Percentiles rank a stretch among this genome's conserved stretches.
Conservation (phyloP, 345 rosid genomes). For the Hypericum perforatum region DNA sequence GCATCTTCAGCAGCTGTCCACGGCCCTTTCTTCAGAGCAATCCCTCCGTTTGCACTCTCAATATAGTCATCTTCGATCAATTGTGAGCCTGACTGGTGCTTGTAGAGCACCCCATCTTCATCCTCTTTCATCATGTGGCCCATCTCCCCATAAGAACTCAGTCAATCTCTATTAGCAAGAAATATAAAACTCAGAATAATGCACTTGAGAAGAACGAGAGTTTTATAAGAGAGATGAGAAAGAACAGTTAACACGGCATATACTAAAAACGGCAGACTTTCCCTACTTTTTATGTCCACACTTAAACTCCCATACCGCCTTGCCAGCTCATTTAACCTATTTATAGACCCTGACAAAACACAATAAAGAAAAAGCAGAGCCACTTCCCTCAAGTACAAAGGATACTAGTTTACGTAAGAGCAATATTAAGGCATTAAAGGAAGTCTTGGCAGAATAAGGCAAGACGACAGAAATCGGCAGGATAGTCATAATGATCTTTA, state of each 20-base stretch:
- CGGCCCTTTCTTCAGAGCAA: constrained; percentile 82
- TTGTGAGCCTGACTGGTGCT: constrained; percentile 45
- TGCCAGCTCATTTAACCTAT: not conserved
- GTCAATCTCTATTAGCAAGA: constrained; percentile 17
- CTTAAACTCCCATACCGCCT: constrained; percentile 1
- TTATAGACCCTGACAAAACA: not conserved
- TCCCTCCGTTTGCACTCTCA: constrained; percentile 38
- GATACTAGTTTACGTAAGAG: not conserved
- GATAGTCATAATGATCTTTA: too few relatives aligned
- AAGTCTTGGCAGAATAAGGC: too few relatives aligned
- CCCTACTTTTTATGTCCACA: not conserved
- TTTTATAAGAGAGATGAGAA: constrained; percentile 10
- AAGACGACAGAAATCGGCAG: too few relatives aligned
- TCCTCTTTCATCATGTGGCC: constrained; percentile 49
- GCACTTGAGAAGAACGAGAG: constrained; percentile 16
- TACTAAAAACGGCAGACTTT: not conserved
- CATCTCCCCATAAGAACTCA: constrained; percentile 47
- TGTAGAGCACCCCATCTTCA: constrained; percentile 46
- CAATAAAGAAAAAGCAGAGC: not conserved
- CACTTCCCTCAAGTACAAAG: not conserved
- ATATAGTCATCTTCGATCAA: constrained; percentile 33
- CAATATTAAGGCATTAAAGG: too few relatives aligned
- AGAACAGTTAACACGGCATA: constrained; percentile 25
- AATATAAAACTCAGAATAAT: constrained; percentile 26
- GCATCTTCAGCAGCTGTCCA: constrained; percentile 98